Conservation (phyloP, 169 alveolate species). For the Plasmodium inui region DNA sequence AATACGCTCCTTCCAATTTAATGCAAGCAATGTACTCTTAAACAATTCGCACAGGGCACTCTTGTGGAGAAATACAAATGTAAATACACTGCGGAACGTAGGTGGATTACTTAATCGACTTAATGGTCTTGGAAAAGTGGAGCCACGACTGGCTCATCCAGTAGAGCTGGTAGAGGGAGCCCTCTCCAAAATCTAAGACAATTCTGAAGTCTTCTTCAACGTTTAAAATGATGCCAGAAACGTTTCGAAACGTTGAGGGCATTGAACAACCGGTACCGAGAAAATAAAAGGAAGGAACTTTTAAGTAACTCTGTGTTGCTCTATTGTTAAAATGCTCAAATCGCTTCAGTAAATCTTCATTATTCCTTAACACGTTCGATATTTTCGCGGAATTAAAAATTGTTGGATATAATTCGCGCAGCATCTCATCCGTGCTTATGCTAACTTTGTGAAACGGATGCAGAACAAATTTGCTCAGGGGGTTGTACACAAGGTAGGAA, state of each 20-base stretch:
- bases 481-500: slow-evolving; percentile 27
- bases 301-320: slow-evolving; percentile 10
- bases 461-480: slow-evolving; percentile 45
- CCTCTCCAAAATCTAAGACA: slow-evolving; percentile 93
- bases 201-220: slow-evolving; percentile 80
- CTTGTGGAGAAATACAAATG: not conserved
- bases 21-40: not conserved
- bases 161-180: slow-evolving; percentile 90
- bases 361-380: slow-evolving; percentile 41
- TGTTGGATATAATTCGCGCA: slow-evolving; percentile 53
- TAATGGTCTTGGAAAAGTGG: slow-evolving; percentile 66
- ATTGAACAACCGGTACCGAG: slow-evolving; percentile 94
- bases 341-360: slow-evolving; percentile 67
- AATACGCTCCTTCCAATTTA: not conserved
- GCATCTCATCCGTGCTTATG: slow-evolving; percentile 22
- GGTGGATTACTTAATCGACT: slow-evolving; percentile 75
- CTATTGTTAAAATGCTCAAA: slow-evolving; percentile 67
- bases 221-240: slow-evolving; percentile 87
- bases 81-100: not conserved
- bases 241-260: slow-evolving; percentile 93
- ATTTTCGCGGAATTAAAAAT: slow-evolving; percentile 46
- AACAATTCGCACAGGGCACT: not conserved
- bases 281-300: slow-evolving; percentile 83
- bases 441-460: slow-evolving; percentile 70
- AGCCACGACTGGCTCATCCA: slow-evolving; percentile 79